Percentiles rank a stretch among this genome's conserved stretches.
Evolutionary conservation across 2,329 filamentous ascomycete species (phyloP).

Genomic region (Ceratocystiopsis brevicomis): DNA sequence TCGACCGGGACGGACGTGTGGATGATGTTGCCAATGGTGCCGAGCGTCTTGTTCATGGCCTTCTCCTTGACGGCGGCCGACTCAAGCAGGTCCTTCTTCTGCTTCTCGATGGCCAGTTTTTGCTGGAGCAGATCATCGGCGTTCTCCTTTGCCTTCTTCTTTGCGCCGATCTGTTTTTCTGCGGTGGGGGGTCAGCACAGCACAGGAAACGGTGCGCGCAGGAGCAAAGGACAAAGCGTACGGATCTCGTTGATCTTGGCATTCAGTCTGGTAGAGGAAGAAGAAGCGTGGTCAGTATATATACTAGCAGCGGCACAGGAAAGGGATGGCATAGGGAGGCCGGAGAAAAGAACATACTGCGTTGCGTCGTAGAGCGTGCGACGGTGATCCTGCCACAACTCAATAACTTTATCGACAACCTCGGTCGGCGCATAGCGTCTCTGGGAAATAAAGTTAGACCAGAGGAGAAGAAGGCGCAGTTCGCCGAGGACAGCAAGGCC

Average conservation of each 20-base stretch:
- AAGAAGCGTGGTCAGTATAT: too few species aligned
- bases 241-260: conserved; percentile 57
- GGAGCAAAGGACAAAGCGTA: neutral
- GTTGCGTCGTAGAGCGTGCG: conserved; percentile 38
- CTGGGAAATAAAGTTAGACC: conserved; percentile 2
- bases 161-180: conserved; percentile 20
- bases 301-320: too few species aligned
- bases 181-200: neutral
- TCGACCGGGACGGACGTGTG: conserved; percentile 72
- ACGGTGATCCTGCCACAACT: conserved; percentile 68
- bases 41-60: conserved; percentile 57
- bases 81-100: conserved; percentile 65
- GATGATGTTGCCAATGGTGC: conserved; percentile 77
- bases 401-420: conserved; percentile 78
- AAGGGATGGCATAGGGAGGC: too few species aligned
- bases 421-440: conserved; percentile 64
- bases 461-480: too few species aligned
- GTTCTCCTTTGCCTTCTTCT: conserved; percentile 91
- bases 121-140: conserved; percentile 60
- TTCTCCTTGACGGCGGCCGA: conserved; percentile 53
- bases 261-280: conserved; percentile 27
- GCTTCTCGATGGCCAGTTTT: conserved; percentile 45
- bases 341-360: conserved; percentile 23
- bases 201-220: too few species aligned
- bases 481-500: too few species aligned